Percentiles rank a stretch among this genome's conserved stretches.
Conservation (phyloP, 768 basidiomycete genomes). For the Infundibulicybe gibba region DNA sequence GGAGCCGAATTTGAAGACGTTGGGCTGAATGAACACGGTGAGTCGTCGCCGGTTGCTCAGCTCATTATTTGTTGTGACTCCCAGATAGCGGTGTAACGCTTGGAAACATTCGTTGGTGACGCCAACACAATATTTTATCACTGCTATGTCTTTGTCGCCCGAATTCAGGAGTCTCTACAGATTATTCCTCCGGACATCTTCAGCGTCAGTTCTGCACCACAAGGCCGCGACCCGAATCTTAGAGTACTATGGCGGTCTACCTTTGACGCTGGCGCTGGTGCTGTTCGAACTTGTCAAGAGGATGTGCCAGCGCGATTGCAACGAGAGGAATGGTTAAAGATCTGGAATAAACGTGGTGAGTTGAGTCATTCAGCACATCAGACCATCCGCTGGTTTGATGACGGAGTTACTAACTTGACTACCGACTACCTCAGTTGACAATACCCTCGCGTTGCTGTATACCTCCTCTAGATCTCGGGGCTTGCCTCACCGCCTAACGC, state of each 20-base stretch:
- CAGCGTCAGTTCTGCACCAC: slow-evolving; percentile 58
- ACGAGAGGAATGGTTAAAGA: slow-evolving; percentile 37
- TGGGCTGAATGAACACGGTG: too few relatives aligned
- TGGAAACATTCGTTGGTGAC: too few relatives aligned
- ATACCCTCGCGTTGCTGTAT: slow-evolving; percentile 58
- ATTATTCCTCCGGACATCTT: slow-evolving; percentile 50
- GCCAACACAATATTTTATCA: too few relatives aligned
- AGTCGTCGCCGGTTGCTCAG: too few relatives aligned
- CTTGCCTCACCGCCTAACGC: slow-evolving; percentile 53
- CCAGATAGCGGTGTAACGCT: too few relatives aligned
- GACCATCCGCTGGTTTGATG: too few relatives aligned
- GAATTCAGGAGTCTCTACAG: slow-evolving; percentile 56
- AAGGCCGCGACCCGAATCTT: slow-evolving; percentile 37
- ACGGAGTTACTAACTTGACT: not conserved
- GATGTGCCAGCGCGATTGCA: slow-evolving; percentile 21
- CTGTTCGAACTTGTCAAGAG: slow-evolving; percentile 30
- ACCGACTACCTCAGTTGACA: slow-evolving; percentile 50
- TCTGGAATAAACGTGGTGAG: slow-evolving; percentile 58
- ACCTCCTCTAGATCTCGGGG: slow-evolving; percentile 63
- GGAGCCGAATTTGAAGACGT: too few relatives aligned
- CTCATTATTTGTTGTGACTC: too few relatives aligned
- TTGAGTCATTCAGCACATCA: slow-evolving; percentile 7
- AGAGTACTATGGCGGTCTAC: slow-evolving; percentile 49
- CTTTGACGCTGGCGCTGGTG: slow-evolving; percentile 49
- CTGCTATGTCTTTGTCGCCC: too few relatives aligned